Evolutionary conservation across 331 rosid genomes (phyloP), one percentile per base, ranked within the genome.

Genomic region (Quercus phellos): DNA sequence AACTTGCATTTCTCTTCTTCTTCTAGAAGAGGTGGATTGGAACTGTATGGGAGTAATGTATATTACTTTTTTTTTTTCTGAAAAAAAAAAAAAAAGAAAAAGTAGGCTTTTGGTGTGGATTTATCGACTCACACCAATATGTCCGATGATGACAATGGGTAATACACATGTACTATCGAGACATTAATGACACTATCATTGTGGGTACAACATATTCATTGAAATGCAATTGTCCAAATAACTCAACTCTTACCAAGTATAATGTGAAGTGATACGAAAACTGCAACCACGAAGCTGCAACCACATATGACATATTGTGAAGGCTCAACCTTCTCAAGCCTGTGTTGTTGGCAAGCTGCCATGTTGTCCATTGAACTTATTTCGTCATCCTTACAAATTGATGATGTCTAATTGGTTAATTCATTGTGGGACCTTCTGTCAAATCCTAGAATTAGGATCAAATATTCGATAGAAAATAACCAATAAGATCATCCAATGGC

Each of bases 21-120:
- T 8, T 38, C 11, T 8, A 8, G 11, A 38, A 8, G 46, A 38
- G 46, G 46, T 38, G 11, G 46, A 8, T 2, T 38, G 46, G 12
- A 38, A 38, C 46, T 2, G 8, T 38, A 38, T 8, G 3, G 11
- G 2, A 38, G 12, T 3, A 38, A 38, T 8, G 1, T 8, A 38
- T 38, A 38, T 7, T 38, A 38, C 2, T 7, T 7, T 6, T 34
- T 5, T n/a, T 1, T 35, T 6, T 38, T 35, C 0, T 0, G 0
- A 6, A 35, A 35, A 6, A 38, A 0, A 2, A 2, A 22, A 0
- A 38, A 38, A 38, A 38, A 38, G 10, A 6, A 38, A 38, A 38
- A 8, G 3, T 7, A 3, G 0, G 0, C 8, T 2, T 38, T 8
- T 0, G 11, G 0, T 0, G 0, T 38, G 11, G 0, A 38, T 8